Evolutionary conservation across 441 rosid species (phyloP).

Genomic region (Populus tomentosa): DNA sequence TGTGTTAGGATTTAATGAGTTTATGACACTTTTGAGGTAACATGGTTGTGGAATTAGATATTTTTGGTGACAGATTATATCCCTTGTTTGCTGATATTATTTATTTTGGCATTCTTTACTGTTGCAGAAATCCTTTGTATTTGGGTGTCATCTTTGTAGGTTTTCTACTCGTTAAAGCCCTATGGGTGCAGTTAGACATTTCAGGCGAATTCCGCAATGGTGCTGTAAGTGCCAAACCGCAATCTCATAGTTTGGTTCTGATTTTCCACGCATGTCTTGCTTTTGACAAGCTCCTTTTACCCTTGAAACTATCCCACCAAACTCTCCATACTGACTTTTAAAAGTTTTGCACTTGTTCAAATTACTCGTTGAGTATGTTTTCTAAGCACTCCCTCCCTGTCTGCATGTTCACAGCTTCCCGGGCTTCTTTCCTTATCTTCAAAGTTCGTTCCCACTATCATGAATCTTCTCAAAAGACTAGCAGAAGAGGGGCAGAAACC

Average conservation of each 20-base stretch:
- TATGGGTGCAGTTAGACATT: constrained; percentile 89
- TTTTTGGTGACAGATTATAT: constrained; percentile 3
- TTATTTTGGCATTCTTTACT: constrained; percentile 17
- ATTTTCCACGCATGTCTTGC: background rate
- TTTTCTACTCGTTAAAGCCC: constrained; percentile 73
- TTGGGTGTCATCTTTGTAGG: constrained; percentile 66
- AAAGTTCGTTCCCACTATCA: constrained; percentile 80
- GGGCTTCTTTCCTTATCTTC: constrained; percentile 82
- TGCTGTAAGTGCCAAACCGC: constrained; percentile 48
- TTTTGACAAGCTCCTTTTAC: background rate
- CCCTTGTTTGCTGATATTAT: background rate
- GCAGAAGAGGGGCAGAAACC: constrained; percentile 84
- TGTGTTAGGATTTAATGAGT: constrained; percentile 91
- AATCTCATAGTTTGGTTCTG: background rate
- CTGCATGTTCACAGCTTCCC: constrained; percentile 60
- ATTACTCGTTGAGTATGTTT: background rate
- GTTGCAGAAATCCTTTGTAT: constrained; percentile 86
- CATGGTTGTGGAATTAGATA: constrained; percentile 5
- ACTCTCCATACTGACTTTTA: background rate
- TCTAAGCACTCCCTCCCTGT: background rate
- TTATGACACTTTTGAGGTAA: constrained; percentile 91
- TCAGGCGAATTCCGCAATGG: constrained; percentile 78
- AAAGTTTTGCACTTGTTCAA: background rate
- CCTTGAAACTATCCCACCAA: background rate
- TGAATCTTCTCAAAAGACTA: constrained; percentile 81